Evolutionary conservation across 352 stramenopile genomes (phyloP).

Genomic region (Phytopythium boreale): DNA sequence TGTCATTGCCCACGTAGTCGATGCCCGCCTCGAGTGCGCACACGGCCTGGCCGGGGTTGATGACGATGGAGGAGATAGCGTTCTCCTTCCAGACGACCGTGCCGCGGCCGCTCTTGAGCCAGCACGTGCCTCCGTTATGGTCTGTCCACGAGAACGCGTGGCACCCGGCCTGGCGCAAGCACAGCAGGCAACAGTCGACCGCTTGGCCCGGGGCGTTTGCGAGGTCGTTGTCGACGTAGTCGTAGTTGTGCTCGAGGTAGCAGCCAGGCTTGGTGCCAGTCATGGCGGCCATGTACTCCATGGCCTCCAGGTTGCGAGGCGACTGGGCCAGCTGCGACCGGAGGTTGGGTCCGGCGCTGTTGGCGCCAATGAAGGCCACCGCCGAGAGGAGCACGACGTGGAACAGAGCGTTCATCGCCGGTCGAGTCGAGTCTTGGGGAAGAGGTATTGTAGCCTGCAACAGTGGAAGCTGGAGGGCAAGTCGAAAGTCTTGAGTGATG

Average conservation of each 20-base stretch:
- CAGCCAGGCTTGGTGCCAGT: background rate
- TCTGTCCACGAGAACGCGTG: slow-evolving; percentile 26
- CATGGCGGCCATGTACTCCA: background rate
- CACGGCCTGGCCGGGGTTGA: background rate
- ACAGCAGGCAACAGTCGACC: background rate
- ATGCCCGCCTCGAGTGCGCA: slow-evolving; percentile 24
- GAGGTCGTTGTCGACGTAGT: slow-evolving; percentile 5
- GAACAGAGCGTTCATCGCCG: slow-evolving; percentile 1
- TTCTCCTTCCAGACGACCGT: slow-evolving; percentile 12
- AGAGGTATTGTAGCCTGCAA: background rate
- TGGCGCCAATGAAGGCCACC: background rate
- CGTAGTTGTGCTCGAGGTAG: slow-evolving; percentile 6
- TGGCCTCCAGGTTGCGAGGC: background rate
- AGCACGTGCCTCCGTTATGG: slow-evolving; percentile 48
- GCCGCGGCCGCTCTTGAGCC: slow-evolving; percentile 45
- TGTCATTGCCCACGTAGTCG: slow-evolving; percentile 24
- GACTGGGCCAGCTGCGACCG: background rate
- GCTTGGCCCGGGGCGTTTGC: background rate
- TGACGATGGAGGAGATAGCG: slow-evolving; percentile 9
- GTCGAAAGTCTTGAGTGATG: background rate
- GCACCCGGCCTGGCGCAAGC: background rate
- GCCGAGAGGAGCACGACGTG: background rate
- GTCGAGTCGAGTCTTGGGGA: background rate
- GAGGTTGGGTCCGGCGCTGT: background rate
- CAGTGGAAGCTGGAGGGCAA: too few relatives aligned